phyloP scores from a whole-genome alignment of 345 rosid genomes.

The Pistacia integerrima region DNA sequence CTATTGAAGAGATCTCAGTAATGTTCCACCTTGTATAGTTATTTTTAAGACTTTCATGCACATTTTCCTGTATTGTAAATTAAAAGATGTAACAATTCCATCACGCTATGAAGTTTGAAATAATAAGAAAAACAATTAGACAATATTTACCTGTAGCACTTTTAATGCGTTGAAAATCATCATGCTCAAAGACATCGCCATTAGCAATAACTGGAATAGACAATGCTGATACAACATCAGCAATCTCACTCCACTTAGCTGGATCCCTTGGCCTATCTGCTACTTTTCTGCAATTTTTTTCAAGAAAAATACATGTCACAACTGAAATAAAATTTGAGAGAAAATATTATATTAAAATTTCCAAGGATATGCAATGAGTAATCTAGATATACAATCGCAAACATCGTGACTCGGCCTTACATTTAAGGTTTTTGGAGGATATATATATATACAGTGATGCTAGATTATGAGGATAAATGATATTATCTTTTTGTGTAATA shows the following conservation, averaged over 20 bases:
- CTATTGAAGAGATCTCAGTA: background rate
- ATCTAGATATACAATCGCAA: background rate
- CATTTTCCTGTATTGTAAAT: background rate
- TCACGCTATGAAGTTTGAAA: background rate
- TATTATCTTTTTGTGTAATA: background rate
- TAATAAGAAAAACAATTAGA: background rate
- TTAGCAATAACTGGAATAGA: slow-evolving; percentile 95
- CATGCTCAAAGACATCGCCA: slow-evolving; percentile 86
- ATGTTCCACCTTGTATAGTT: background rate
- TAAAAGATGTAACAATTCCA: background rate
- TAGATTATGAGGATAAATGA: background rate
- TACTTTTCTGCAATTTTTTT: slow-evolving; percentile 59
- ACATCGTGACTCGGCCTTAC: background rate
- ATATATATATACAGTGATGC: background rate
- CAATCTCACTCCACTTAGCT: slow-evolving; percentile 89
- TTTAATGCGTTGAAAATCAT: slow-evolving; percentile 66
- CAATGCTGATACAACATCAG: slow-evolving; percentile 75
- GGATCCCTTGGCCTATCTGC: slow-evolving; percentile 94
- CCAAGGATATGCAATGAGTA: background rate
- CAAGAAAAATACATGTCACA: slow-evolving; percentile 17
- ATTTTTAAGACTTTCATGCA: background rate
- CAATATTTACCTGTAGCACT: slow-evolving; percentile 67
- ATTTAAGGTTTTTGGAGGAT: background rate
- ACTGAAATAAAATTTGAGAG: slow-evolving; percentile 11
- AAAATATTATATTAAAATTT: slow-evolving; percentile 1